phyloP scores from a whole-genome alignment of 1,139 yeast genomes.

The Entelexis sorbosivorans region DNA sequence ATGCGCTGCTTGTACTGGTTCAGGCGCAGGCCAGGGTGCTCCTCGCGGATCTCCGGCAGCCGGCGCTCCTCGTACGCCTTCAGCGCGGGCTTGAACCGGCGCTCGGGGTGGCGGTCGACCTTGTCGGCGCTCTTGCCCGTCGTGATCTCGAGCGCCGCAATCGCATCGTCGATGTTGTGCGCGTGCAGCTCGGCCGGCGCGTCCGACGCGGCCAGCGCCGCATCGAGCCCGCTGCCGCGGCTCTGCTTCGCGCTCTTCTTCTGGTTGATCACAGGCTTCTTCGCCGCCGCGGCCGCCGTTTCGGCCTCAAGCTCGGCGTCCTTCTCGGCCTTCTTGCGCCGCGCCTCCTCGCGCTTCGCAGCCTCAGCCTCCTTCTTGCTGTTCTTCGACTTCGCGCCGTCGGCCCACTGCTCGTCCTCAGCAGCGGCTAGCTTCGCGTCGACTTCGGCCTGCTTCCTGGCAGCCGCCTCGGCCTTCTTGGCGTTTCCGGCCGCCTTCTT shows the following conservation, averaged over 20 bases:
- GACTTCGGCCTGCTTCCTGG: slow-evolving; percentile 48
- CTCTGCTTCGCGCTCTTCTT: slow-evolving; percentile 60
- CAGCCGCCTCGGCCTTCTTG: slow-evolving; percentile 56
- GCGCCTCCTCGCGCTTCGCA: slow-evolving; percentile 34
- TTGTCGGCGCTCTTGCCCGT: slow-evolving; percentile 41
- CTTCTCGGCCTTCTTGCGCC: slow-evolving; percentile 36
- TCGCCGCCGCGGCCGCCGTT: slow-evolving; percentile 50
- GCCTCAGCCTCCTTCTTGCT: slow-evolving; percentile 52
- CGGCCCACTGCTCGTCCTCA: slow-evolving; percentile 58
- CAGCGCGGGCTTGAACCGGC: slow-evolving; percentile 75
- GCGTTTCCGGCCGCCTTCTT: slow-evolving; percentile 54
- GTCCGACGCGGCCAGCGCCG: slow-evolving; percentile 22
- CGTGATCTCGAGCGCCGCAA: slow-evolving; percentile 59
- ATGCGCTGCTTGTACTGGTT: slow-evolving; percentile 67
- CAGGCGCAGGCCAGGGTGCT: slow-evolving; percentile 68
- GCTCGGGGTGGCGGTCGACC: slow-evolving; percentile 78
- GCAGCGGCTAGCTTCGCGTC: slow-evolving; percentile 40
- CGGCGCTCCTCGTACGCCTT: slow-evolving; percentile 62
- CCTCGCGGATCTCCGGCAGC: slow-evolving; percentile 61
- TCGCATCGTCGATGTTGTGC: slow-evolving; percentile 64
- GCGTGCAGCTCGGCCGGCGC: slow-evolving; percentile 47
- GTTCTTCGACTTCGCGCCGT: slow-evolving; percentile 60
- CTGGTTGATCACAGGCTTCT: slow-evolving; percentile 40
- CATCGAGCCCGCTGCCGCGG: slow-evolving; percentile 48
- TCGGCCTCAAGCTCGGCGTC: slow-evolving; percentile 46